Conservation (phyloP, 1,284 basidiomycete genomes). For the Testicularia cyperi region DNA sequence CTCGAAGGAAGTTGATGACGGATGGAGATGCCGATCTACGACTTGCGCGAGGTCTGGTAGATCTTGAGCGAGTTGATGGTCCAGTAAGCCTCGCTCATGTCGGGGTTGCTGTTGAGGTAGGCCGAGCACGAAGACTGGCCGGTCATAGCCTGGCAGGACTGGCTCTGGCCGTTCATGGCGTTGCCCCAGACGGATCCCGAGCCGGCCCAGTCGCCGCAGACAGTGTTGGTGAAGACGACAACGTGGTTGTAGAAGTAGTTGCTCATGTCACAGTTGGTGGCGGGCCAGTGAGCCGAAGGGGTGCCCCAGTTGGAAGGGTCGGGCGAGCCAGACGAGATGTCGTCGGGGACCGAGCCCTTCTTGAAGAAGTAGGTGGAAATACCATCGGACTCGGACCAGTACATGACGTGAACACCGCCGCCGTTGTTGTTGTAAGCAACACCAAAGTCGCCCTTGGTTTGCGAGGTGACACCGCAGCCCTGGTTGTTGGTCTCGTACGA, state of each 20-base stretch:
- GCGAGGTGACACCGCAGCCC: conserved; percentile 69
- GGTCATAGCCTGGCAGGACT: conserved; percentile 35
- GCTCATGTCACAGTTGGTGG: conserved; percentile 62
- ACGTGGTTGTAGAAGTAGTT: conserved; percentile 61
- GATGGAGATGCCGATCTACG: conserved; percentile 3
- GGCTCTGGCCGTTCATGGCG: conserved; percentile 35
- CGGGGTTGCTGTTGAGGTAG: conserved; percentile 28
- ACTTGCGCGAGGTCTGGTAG: conserved; percentile 37
- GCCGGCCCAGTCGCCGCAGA: conserved; percentile 45
- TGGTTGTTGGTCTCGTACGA: conserved; percentile 66
- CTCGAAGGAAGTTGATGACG: too few relatives aligned
- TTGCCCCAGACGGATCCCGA: conserved; percentile 28
- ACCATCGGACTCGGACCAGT: conserved; percentile 53
- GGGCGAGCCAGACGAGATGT: conserved; percentile 60
- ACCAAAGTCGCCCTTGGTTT: conserved; percentile 64
- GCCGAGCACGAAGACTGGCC: conserved; percentile 16
- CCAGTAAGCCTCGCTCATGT: conserved; percentile 41
- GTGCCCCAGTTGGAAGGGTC: conserved; percentile 62
- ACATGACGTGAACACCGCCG: conserved; percentile 64
- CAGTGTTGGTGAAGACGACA: conserved; percentile 41
- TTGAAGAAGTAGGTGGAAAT: conserved; percentile 68
- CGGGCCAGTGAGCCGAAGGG: conserved; percentile 66
- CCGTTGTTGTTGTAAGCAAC: conserved; percentile 67
- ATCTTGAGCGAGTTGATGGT: conserved; percentile 45
- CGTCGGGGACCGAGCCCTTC: conserved; percentile 62